Evolutionary conservation across 768 basidiomycete species (phyloP), one percentile per base, ranked within the genome.

Genomic region (Collybia sordida): DNA sequence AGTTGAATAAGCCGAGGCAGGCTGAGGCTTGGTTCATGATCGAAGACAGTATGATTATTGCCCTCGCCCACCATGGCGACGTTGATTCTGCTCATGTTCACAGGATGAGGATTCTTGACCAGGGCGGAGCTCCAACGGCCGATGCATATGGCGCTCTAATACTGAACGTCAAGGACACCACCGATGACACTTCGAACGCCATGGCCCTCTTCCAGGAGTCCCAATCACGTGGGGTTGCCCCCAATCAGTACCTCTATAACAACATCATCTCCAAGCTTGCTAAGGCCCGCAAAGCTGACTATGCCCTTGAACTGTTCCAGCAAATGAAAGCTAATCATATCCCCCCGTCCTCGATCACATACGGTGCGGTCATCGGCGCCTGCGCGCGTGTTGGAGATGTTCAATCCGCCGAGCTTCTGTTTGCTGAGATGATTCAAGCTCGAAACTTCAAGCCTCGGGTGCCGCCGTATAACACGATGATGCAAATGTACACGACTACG

Each of bases 381-480:
- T 97, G 94, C 67, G 92, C 91, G 31, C 81, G 96, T 50, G 93
- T 97, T 2, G 97, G 97, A 1, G 94, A 98, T 63, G 80, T 82
- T 5, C 69, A 73, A 3, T 84, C 88, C 0, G 97, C 97, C 4
- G 90, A 91, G 66, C 71, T 74, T 7, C 69, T 97, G 39, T 99
- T 97, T 71, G 62, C 69, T 48, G 94, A 98, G 72, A 98, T 99
- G 97, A 65, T 74, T 0, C 55, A 67, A 38, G 75, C 82, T 51
- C 73, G 68, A 28, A 87, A 86, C 57, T 98, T 93, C 77, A 87
- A 78, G 69, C 87, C 95, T 7, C 78, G 94, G 6, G 85, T 97
- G 1, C 97, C 96, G 17, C 96, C 96, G 0, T 99, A 86, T 78
- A 99, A 99, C 72, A 94, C 89, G 27, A 97, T 99, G 94, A 98